A percentile compares a stretch with the other conserved stretches of the same genome.
Evolutionary conservation across 2,329 filamentous ascomycete genomes (phyloP).

Genomic region (Allantophomopsis lycopodina): DNA sequence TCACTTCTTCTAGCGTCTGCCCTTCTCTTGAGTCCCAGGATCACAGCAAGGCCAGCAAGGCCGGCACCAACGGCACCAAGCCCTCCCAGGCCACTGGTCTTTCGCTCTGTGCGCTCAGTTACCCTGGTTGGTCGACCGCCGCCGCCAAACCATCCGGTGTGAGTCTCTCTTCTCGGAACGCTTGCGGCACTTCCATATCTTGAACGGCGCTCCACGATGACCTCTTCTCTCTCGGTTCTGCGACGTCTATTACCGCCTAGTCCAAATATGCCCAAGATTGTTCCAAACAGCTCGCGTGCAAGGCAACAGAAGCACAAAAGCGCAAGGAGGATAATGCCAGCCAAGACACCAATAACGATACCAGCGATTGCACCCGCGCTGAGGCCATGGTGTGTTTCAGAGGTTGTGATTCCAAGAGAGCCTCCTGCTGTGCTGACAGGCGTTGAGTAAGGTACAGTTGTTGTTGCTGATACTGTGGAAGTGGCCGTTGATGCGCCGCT

Average conservation of each 20-base stretch:
- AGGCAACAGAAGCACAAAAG: constrained; percentile 67
- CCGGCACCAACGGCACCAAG: constrained; percentile 28
- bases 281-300: constrained; percentile 45
- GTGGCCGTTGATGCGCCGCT: constrained; percentile 38
- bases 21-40: constrained; percentile 17
- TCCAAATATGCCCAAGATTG: constrained; percentile 45
- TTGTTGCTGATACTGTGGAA: constrained; percentile 34
- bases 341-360: constrained; percentile 63
- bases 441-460: constrained; percentile 31
- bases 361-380: constrained; percentile 66
- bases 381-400: constrained; percentile 30
- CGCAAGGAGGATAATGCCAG: constrained; percentile 51
- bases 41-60: constrained; percentile 13
- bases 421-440: constrained; percentile 21
- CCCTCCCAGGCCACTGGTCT: constrained; percentile 33
- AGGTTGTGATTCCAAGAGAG: constrained; percentile 1
- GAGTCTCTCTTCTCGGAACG: constrained; percentile 10
- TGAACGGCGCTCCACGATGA: constrained; percentile 49
- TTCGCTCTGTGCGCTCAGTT: constrained; percentile 32
- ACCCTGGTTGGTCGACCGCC: constrained; percentile 30
- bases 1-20: constrained; percentile 10
- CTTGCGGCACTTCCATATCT: constrained; percentile 27
- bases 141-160: constrained; percentile 40
- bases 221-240: constrained; percentile 35
- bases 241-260: constrained; percentile 34